Conservation (phyloP, 805 yeast genomes). For the Cyberlindnera bimundalis region DNA sequence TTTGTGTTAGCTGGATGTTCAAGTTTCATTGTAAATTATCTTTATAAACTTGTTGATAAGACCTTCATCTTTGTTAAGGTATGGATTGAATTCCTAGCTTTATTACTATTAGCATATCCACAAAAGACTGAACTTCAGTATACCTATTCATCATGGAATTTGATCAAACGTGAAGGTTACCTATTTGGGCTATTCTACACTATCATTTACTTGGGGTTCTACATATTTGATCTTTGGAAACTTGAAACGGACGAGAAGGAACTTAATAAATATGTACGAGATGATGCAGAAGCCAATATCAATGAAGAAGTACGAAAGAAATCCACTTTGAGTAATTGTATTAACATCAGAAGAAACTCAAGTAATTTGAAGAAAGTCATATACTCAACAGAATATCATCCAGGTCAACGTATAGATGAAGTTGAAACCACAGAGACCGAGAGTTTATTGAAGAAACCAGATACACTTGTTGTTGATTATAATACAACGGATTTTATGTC, state of each 20-base stretch:
- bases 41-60: constrained; percentile 28
- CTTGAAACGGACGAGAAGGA: constrained; percentile 17
- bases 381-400: constrained; percentile 16
- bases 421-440: constrained; percentile 6
- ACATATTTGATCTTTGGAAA: constrained; percentile 32
- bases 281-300: constrained; percentile 15
- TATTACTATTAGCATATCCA: constrained; percentile 38
- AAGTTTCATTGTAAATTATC: constrained; percentile 30
- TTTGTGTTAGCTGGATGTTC: constrained; percentile 33
- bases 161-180: constrained; percentile 38
- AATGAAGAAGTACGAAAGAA: constrained; percentile 26
- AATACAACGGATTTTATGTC: neutral
- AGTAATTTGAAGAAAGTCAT: constrained; percentile 18
- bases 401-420: constrained; percentile 11
- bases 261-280: constrained; percentile 5
- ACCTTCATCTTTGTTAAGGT: constrained; percentile 32
- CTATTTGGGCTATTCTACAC: constrained; percentile 32
- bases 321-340: constrained; percentile 36
- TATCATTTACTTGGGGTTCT: constrained; percentile 28
- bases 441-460: constrained; percentile 7
- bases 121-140: constrained; percentile 30
- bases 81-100: constrained; percentile 34
- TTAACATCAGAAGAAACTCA: constrained; percentile 33
- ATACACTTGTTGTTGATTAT: constrained; percentile 5
- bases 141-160: constrained; percentile 33